Conservation (phyloP, 441 rosid genomes). For the Erodium moschatum region DNA sequence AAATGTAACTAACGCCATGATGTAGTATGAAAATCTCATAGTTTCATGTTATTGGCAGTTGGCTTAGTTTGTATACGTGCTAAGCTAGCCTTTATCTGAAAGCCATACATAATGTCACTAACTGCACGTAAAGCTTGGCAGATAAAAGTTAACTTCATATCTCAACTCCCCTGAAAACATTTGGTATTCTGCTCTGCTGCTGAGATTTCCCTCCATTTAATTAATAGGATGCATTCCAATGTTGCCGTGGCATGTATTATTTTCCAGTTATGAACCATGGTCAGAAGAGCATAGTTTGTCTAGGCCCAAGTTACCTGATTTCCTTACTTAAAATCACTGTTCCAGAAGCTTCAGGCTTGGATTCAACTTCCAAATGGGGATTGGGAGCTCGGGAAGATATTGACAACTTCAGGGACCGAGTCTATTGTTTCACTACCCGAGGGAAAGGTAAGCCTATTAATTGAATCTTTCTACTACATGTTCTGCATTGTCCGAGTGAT, state of each 20-base stretch:
- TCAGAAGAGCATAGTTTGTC: slow-evolving; percentile 8
- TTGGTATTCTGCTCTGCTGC: slow-evolving; percentile 1
- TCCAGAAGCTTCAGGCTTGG: slow-evolving; percentile 83
- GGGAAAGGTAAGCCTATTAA: slow-evolving; percentile 56
- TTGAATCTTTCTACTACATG: slow-evolving; percentile 16
- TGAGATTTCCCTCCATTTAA: slow-evolving; percentile 6
- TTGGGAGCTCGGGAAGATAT: slow-evolving; percentile 76
- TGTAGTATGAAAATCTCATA: background rate
- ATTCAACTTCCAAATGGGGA: slow-evolving; percentile 71
- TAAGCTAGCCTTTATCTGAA: background rate
- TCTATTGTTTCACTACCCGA: slow-evolving; percentile 59
- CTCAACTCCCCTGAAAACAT: background rate
- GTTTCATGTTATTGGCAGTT: background rate
- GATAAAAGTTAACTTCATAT: background rate
- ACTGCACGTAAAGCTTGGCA: background rate
- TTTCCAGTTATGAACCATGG: slow-evolving; percentile 6
- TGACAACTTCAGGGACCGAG: slow-evolving; percentile 58
- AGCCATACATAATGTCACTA: background rate
- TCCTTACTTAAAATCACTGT: slow-evolving; percentile 22
- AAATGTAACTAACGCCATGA: background rate
- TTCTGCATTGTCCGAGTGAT: slow-evolving; percentile 18
- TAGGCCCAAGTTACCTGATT: slow-evolving; percentile 11
- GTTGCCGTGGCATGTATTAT: background rate
- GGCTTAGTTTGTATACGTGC: background rate
- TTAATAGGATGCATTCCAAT: background rate